phyloP scores from a whole-genome alignment of 345 rosid species.

The Eucalyptus pauciflora region DNA sequence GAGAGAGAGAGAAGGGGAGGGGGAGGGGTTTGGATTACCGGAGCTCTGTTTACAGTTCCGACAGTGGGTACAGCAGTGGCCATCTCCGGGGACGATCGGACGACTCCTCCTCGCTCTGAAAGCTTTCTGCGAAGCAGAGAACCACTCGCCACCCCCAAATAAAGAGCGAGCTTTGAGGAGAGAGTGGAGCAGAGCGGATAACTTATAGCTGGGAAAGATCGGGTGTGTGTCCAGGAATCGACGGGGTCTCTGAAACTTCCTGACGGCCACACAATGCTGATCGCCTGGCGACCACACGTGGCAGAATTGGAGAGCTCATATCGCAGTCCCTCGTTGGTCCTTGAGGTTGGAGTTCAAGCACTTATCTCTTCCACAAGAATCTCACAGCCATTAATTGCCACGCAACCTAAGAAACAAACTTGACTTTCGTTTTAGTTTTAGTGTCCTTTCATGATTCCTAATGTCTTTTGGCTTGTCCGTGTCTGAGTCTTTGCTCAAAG shows the following conservation, averaged over 20 bases:
- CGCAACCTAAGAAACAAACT: neutral
- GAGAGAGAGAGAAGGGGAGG: neutral
- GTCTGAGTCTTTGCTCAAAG: neutral
- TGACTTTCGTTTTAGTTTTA: neutral
- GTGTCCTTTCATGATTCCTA: neutral
- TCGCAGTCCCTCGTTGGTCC: neutral
- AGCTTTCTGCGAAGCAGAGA: neutral
- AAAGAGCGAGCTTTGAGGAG: neutral
- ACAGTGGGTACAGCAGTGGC: slow-evolving; percentile 75
- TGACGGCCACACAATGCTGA: neutral
- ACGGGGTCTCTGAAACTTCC: neutral
- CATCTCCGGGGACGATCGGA: slow-evolving; percentile 22
- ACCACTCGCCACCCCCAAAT: neutral
- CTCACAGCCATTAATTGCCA: neutral
- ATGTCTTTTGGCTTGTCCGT: neutral
- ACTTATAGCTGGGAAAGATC: neutral
- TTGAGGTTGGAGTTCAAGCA: neutral
- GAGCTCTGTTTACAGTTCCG: slow-evolving; percentile 66
- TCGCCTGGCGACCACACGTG: neutral
- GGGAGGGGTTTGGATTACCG: slow-evolving; percentile 17
- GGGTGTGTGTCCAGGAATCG: neutral
- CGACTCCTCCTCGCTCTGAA: neutral
- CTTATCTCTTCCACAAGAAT: neutral
- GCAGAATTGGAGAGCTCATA: neutral
- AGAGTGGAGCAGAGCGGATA: neutral